phyloP scores from a whole-genome alignment of 371 early-diverging fungal species.

The Mortierella sp. region DNA sequence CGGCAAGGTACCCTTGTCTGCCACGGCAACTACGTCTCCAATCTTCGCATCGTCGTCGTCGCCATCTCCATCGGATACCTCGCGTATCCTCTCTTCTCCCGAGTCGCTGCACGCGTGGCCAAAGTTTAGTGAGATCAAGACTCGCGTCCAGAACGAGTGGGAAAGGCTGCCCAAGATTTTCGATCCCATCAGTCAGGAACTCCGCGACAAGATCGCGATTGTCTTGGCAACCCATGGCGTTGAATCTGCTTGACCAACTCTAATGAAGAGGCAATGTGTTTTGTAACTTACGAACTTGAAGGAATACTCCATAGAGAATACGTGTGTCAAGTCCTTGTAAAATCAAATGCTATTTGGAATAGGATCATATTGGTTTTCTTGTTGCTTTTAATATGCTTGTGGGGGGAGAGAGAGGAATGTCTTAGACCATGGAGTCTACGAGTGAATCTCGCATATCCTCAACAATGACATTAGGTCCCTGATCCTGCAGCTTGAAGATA shows the following conservation, averaged over 20 bases:
- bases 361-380: background rate
- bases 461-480: constrained; percentile 90
- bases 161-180: constrained; percentile 48
- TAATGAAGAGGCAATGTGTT: too few species aligned
- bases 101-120: constrained; percentile 56
- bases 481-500: constrained; percentile 97
- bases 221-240: constrained; percentile 8
- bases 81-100: constrained; percentile 2
- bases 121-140: constrained; percentile 61
- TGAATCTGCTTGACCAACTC: background rate
- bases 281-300: too few species aligned
- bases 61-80: background rate
- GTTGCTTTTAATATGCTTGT: too few species aligned
- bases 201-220: constrained; percentile 43
- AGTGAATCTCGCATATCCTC: constrained; percentile 94
- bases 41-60: constrained; percentile 4
- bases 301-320: too few species aligned
- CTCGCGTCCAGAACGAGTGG: constrained; percentile 65
- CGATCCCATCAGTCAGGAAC: constrained; percentile 52
- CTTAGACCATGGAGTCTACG: constrained; percentile 89
- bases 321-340: too few species aligned
- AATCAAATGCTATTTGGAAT: too few species aligned
- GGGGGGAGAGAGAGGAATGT: too few species aligned
- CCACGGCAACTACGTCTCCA: constrained; percentile 14
- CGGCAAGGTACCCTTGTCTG: constrained; percentile 48